phyloP scores from a whole-genome alignment of 1,284 basidiomycete species.

The Golubevia pallescens region DNA sequence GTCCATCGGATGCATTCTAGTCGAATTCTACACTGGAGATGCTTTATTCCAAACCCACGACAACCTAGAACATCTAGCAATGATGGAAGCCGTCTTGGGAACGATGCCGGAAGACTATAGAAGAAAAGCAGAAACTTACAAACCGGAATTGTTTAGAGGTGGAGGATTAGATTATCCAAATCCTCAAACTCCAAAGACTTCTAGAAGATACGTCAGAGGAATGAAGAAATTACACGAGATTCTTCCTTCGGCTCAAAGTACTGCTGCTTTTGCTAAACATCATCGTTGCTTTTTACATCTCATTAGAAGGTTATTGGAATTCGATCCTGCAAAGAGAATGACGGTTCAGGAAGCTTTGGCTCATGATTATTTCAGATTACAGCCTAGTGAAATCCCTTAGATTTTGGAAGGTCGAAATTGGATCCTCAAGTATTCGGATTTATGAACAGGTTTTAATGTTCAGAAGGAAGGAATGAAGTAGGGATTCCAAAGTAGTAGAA shows the following conservation, averaged over 20 bases:
- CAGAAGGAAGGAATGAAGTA: too few relatives aligned
- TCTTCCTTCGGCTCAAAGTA: conserved; percentile 20
- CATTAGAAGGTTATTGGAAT: conserved; percentile 48
- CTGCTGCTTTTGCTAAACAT: conserved; percentile 40
- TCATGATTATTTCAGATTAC: too few relatives aligned
- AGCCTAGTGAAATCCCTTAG: too few relatives aligned
- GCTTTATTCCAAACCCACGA: conserved; percentile 64
- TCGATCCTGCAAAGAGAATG: conserved; percentile 42
- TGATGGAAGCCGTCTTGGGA: conserved; percentile 63
- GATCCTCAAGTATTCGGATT: too few relatives aligned
- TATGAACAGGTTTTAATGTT: too few relatives aligned
- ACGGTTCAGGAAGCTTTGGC: background rate
- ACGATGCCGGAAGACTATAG: conserved; percentile 57
- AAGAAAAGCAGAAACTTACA: conserved; percentile 59
- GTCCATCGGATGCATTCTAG: conserved; percentile 63
- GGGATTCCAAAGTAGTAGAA: too few relatives aligned
- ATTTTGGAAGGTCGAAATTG: too few relatives aligned
- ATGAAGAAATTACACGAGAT: conserved; percentile 58
- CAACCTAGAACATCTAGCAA: conserved; percentile 63
- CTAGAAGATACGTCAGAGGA: conserved; percentile 47
- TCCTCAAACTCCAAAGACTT: conserved; percentile 42
- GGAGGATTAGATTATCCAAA: conserved; percentile 54
- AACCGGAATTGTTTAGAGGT: conserved; percentile 54
- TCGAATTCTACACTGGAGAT: conserved; percentile 64
- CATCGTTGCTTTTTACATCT: conserved; percentile 46